Conservation (phyloP, 2,329 filamentous ascomycete species). For the Aotearoamyces nothofagi region DNA sequence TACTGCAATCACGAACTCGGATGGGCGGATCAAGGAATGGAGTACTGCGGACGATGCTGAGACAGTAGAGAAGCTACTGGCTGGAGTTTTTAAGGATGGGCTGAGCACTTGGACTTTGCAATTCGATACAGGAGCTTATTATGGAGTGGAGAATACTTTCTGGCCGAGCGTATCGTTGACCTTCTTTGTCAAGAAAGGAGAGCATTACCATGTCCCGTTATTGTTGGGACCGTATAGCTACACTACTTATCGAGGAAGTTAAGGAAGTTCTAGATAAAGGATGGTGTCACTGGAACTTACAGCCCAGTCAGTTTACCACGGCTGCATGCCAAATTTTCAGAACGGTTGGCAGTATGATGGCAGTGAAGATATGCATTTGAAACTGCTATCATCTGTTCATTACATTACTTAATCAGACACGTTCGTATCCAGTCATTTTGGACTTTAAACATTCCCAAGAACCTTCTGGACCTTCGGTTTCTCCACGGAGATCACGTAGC, state of each 20-base stretch:
- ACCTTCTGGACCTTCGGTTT: conserved; percentile 4
- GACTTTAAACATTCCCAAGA: conserved; percentile 7
- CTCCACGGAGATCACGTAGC: conserved; percentile 5
- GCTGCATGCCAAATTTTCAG: too few relatives aligned
- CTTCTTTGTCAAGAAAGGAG: conserved; percentile 33
- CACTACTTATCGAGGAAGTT: conserved; percentile 69
- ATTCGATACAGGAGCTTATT: conserved; percentile 62
- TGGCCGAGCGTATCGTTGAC: conserved; percentile 40
- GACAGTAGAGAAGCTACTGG: too few relatives aligned
- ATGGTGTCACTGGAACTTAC: too few relatives aligned
- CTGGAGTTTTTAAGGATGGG: too few relatives aligned
- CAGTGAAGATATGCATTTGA: too few relatives aligned
- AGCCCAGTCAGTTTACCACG: too few relatives aligned
- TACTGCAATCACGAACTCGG: conserved; percentile 54
- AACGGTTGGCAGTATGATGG: too few relatives aligned
- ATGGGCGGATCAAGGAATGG: conserved; percentile 63
- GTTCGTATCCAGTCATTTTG: too few relatives aligned
- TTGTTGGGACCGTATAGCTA: conserved; percentile 67
- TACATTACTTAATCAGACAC: too few relatives aligned
- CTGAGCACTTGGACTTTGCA: conserved; percentile 44
- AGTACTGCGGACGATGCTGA: conserved; percentile 24
- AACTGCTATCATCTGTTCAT: too few relatives aligned
- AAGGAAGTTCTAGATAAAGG: conserved; percentile 7
- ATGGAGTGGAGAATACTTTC: conserved; percentile 43
- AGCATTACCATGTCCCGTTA: conserved; percentile 70